Conservation (phyloP, 2,329 filamentous ascomycete genomes). For the Aspergillus brasiliensis region DNA sequence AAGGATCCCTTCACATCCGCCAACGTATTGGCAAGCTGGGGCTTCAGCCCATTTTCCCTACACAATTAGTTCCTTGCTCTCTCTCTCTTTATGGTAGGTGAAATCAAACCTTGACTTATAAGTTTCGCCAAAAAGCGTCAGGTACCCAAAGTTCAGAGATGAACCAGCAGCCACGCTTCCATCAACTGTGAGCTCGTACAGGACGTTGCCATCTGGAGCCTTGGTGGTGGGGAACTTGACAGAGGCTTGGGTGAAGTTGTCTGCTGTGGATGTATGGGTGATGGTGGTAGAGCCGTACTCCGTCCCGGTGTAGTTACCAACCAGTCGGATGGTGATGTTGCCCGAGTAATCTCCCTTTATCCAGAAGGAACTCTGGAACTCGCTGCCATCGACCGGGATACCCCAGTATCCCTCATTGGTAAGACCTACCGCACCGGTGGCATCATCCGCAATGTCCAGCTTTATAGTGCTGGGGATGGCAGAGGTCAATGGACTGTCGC, state of each 20-base stretch:
- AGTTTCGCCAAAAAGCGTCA: conserved; percentile 22
- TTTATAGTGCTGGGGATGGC: conserved; percentile 57
- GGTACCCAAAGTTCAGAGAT: conserved; percentile 22
- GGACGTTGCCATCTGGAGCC: conserved; percentile 18
- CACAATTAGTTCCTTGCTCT: conserved; percentile 6
- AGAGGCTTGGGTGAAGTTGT: conserved; percentile 21
- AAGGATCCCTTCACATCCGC: conserved; percentile 58
- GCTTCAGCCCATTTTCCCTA: conserved; percentile 55
- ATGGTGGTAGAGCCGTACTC: conserved; percentile 23
- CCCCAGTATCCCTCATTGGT: conserved; percentile 46
- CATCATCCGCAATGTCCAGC: conserved; percentile 27
- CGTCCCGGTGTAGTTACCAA: conserved; percentile 19
- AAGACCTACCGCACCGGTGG: conserved; percentile 37
- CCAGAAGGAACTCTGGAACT: conserved; percentile 26
- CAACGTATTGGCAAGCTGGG: conserved; percentile 57
- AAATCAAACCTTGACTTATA: conserved; percentile 17
- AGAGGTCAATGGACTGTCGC: conserved; percentile 53
- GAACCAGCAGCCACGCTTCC: conserved; percentile 12
- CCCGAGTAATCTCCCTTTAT: conserved; percentile 26
- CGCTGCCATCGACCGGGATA: conserved; percentile 24
- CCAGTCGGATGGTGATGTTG: conserved; percentile 20
- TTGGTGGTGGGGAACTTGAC: conserved; percentile 20
- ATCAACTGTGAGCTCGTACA: conserved; percentile 20
- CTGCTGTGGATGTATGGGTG: conserved; percentile 13
- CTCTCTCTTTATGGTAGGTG: too few relatives aligned